A percentile compares a stretch with the other conserved stretches of the same genome.
These are phyloP conservation scores for Phaeosphaeriaceae sp. DNA, from an alignment of 2,329 filamentous ascomycete species.

Conservation along the genomic window DNA sequence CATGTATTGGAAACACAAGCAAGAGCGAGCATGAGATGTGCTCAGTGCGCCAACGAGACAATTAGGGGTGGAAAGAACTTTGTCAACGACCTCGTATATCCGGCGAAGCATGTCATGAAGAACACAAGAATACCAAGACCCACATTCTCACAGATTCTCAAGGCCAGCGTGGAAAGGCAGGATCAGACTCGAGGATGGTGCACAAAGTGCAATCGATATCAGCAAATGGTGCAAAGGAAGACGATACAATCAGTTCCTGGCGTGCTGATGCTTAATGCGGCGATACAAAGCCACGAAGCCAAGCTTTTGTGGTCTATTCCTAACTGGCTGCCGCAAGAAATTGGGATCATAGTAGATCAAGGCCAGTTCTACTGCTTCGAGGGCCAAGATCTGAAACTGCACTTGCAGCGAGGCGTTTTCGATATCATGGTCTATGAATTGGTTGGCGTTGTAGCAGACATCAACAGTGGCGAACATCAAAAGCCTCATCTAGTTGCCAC, in stretches of 20 bases:
- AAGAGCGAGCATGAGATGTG: slow-evolving; percentile 78
- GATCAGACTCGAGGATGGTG: slow-evolving; percentile 93
- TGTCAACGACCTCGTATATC: slow-evolving; percentile 87
- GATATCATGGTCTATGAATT: slow-evolving; percentile 90
- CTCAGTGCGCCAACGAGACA: slow-evolving; percentile 86
- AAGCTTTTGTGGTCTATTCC: slow-evolving; percentile 86
- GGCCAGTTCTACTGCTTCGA: slow-evolving; percentile 97
- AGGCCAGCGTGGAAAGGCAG: slow-evolving; percentile 88
- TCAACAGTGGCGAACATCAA: slow-evolving; percentile 83
- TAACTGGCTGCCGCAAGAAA: slow-evolving; percentile 91
- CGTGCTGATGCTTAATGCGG: slow-evolving; percentile 86
- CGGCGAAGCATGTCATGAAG: slow-evolving; percentile 63
- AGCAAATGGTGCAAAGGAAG: slow-evolving; percentile 84
- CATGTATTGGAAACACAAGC: slow-evolving; percentile 76
- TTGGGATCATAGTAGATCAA: slow-evolving; percentile 87
- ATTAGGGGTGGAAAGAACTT: slow-evolving; percentile 79
- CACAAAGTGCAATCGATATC: slow-evolving; percentile 86
- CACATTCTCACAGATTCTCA: slow-evolving; percentile 88
- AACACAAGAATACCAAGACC: slow-evolving; percentile 62
- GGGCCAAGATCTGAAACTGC: slow-evolving; percentile 83
- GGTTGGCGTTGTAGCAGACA: slow-evolving; percentile 87
- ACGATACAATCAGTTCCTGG: slow-evolving; percentile 81
- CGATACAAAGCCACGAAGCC: slow-evolving; percentile 75
- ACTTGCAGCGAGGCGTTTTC: slow-evolving; percentile 79
- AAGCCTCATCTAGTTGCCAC: slow-evolving; percentile 91